These are phyloP conservation scores for Violaceomyces palustris DNA, from an alignment of 1,284 basidiomycete species.

Conservation along the genomic window DNA sequence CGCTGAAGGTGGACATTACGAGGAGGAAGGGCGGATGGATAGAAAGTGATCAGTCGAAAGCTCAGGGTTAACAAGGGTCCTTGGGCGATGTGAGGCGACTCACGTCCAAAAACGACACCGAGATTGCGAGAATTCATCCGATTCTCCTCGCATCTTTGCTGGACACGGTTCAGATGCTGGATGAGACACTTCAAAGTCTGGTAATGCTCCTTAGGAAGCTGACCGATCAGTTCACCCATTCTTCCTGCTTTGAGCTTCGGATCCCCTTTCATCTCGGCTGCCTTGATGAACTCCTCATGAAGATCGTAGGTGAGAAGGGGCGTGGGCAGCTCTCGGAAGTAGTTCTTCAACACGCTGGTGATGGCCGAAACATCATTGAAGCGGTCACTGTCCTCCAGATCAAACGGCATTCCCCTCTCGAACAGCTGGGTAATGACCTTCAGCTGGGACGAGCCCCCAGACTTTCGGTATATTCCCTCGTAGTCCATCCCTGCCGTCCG, in stretches of 20 bases:
- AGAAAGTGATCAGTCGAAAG: neutral
- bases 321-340: conserved; percentile 84
- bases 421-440: conserved; percentile 92
- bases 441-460: conserved; percentile 84
- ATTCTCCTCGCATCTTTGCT: conserved; percentile 61
- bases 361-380: conserved; percentile 97
- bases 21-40: conserved; percentile 9
- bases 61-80: conserved; percentile 2
- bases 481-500: too few species aligned
- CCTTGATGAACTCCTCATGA: conserved; percentile 74
- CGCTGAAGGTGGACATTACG: conserved; percentile 57
- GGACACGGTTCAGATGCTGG: conserved; percentile 68
- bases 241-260: conserved; percentile 6
- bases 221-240: conserved; percentile 64
- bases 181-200: conserved; percentile 76
- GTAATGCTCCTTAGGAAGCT: conserved; percentile 80
- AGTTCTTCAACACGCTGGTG: conserved; percentile 93
- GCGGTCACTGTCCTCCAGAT: conserved; percentile 75
- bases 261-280: conserved; percentile 14
- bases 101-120: conserved; percentile 99
- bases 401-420: conserved; percentile 84
- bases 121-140: conserved; percentile 92
- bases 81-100: conserved; percentile 54
- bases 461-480: conserved; percentile 95
- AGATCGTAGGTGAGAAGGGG: conserved; percentile 85